These are phyloP conservation scores for Striga hermonthica DNA, from an alignment of 305 asterid species.

Conservation along the genomic window DNA sequence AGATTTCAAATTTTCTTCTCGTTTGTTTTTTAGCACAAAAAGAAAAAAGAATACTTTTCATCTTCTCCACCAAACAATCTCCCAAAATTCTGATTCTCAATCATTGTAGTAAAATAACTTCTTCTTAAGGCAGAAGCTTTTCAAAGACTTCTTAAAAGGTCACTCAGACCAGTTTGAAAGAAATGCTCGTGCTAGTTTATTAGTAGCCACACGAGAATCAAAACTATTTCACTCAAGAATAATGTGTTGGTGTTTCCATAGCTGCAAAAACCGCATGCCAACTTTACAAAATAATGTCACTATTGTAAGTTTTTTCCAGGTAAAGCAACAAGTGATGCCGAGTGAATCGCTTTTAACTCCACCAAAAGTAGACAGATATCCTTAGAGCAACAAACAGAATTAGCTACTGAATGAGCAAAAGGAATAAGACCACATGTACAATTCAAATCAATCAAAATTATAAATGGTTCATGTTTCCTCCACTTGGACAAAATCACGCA, in stretches of 20 bases:
- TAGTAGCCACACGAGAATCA: background rate
- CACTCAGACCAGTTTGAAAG: no score
- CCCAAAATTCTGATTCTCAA: no score
- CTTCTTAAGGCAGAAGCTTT: no score
- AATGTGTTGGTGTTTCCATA: background rate
- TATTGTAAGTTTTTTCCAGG: background rate
- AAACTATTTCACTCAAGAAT: slow-evolving; percentile 1
- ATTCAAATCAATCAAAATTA: background rate
- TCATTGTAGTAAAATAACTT: no score
- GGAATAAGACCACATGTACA: slow-evolving; percentile 6
- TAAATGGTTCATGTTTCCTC: background rate
- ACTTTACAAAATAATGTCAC: background rate
- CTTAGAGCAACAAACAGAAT: slow-evolving; percentile 4
- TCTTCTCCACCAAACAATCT: no score
- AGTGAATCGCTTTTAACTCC: slow-evolving; percentile 3
- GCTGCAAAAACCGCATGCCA: background rate
- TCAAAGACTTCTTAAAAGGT: no score
- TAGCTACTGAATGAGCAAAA: slow-evolving; percentile 6
- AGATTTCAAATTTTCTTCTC: no score
- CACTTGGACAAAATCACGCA: slow-evolving; percentile 7
- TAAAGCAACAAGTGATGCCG: slow-evolving; percentile 5
- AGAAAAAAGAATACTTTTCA: no score
- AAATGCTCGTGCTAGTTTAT: no score
- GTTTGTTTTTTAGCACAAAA: no score
- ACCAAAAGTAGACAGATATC: slow-evolving; percentile 3